Evolutionary conservation across 768 basidiomycete species (phyloP).

Genomic region (Phlegmacium glaucopus): DNA sequence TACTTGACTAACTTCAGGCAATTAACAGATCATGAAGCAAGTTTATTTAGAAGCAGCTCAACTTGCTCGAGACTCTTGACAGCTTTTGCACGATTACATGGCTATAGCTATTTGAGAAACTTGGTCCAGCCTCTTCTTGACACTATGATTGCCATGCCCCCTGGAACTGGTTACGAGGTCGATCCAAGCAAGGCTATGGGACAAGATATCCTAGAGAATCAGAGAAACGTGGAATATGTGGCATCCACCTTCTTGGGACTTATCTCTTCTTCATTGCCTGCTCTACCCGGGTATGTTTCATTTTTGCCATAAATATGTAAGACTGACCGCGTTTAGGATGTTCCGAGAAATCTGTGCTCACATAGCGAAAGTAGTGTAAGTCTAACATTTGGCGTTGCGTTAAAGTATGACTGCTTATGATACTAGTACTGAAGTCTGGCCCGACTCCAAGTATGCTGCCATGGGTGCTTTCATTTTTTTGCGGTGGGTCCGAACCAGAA

Average conservation of each 20-base stretch:
- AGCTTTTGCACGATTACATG: slow-evolving; percentile 84
- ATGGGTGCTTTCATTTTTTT: slow-evolving; percentile 92
- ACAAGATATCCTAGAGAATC: slow-evolving; percentile 65
- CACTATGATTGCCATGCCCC: slow-evolving; percentile 67
- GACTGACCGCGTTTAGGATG: slow-evolving; percentile 40
- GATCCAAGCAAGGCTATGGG: slow-evolving; percentile 61
- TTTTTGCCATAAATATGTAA: not conserved
- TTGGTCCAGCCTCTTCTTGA: slow-evolving; percentile 76
- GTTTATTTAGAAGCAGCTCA: slow-evolving; percentile 86
- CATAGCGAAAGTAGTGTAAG: slow-evolving; percentile 76
- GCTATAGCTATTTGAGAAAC: slow-evolving; percentile 85
- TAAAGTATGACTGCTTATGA: slow-evolving; percentile 2
- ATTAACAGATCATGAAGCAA: slow-evolving; percentile 66
- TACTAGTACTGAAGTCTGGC: slow-evolving; percentile 61
- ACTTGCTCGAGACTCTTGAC: slow-evolving; percentile 86
- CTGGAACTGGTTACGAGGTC: slow-evolving; percentile 73
- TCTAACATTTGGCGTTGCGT: slow-evolving; percentile 2
- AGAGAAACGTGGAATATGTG: slow-evolving; percentile 66
- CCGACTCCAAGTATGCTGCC: slow-evolving; percentile 76
- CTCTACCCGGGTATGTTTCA: slow-evolving; percentile 65
- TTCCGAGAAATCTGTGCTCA: slow-evolving; percentile 85
- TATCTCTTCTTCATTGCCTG: slow-evolving; percentile 65
- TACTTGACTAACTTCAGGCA: slow-evolving; percentile 1
- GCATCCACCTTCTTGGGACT: slow-evolving; percentile 74
- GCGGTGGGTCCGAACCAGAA: slow-evolving; percentile 38